These are phyloP conservation scores for Mycena pura DNA, from an alignment of 768 basidiomycete genomes.

Conservation along the genomic window DNA sequence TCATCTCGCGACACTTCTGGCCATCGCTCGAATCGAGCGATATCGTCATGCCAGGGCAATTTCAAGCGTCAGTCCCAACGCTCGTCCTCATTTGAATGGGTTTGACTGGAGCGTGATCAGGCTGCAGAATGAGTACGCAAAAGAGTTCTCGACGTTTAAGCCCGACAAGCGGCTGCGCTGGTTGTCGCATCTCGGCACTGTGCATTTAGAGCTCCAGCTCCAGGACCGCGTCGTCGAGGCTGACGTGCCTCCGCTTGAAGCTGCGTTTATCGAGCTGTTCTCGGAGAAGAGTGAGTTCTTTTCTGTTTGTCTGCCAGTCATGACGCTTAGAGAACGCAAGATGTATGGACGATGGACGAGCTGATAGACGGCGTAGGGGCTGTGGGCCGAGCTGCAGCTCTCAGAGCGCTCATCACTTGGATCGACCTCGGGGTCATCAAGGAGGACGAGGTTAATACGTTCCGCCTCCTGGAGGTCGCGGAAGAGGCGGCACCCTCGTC, in stretches of 20 bases:
- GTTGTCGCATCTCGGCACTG: slow-evolving; percentile 88
- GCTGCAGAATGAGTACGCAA: slow-evolving; percentile 76
- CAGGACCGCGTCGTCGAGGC: slow-evolving; percentile 78
- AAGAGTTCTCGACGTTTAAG: slow-evolving; percentile 82
- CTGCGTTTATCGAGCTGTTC: slow-evolving; percentile 89
- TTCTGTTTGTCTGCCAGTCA: background rate
- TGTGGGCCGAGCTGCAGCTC: slow-evolving; percentile 65
- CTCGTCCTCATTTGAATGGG: slow-evolving; percentile 1
- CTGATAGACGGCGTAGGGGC: slow-evolving; percentile 68
- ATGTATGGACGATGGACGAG: slow-evolving; percentile 74
- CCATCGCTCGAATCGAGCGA: slow-evolving; percentile 78
- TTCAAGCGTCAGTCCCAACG: slow-evolving; percentile 64
- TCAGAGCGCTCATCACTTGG: slow-evolving; percentile 86
- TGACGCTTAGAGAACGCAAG: slow-evolving; percentile 44
- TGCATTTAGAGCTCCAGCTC: slow-evolving; percentile 81
- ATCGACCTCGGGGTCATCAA: slow-evolving; percentile 81
- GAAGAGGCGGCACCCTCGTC: slow-evolving; percentile 48
- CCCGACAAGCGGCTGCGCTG: slow-evolving; percentile 92
- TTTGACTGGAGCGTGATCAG: slow-evolving; percentile 42
- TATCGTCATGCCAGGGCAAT: slow-evolving; percentile 85
- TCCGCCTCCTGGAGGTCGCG: slow-evolving; percentile 67
- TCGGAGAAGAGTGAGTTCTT: slow-evolving; percentile 61
- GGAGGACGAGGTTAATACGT: slow-evolving; percentile 65
- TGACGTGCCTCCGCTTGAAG: slow-evolving; percentile 88
- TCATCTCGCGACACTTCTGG: slow-evolving; percentile 97